Conservation (phyloP, 2,329 filamentous ascomycete genomes). For the Apiospora saccharicola region DNA sequence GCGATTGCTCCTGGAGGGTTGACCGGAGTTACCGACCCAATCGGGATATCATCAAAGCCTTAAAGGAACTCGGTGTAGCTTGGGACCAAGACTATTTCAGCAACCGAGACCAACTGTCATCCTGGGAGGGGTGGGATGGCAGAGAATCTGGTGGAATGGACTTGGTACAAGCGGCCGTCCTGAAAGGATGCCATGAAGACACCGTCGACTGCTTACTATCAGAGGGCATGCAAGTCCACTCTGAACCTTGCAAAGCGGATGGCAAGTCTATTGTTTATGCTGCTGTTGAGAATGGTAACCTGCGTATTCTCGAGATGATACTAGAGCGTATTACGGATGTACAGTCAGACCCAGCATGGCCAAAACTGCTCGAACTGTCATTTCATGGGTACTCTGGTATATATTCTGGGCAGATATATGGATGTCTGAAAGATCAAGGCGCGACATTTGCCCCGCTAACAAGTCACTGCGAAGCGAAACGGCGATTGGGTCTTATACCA, state of each 20-base stretch:
- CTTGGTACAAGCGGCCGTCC: not conserved
- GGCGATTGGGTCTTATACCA: not conserved
- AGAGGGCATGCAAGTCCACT: not conserved
- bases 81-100: not conserved
- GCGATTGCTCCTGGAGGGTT: no score
- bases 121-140: not conserved
- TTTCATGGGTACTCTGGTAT: no score
- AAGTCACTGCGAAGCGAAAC: not conserved
- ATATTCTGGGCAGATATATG: no score
- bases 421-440: not conserved
- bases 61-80: not conserved
- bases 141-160: not conserved
- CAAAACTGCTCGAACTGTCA: not conserved
- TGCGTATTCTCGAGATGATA: no score
- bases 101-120: accelerated
- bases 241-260: not conserved
- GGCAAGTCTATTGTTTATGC: not conserved
- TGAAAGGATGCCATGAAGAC: not conserved
- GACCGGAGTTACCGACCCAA: no score
- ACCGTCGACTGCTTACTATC: not conserved
- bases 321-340: no score
- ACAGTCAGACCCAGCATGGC: not conserved
- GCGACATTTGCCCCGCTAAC: not conserved
- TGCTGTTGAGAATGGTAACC: no score
- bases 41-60: not conserved